Evolutionary conservation across 441 rosid species (phyloP), one percentile per base, ranked within the genome.

Genomic region (Theobroma grandiflorum): DNA sequence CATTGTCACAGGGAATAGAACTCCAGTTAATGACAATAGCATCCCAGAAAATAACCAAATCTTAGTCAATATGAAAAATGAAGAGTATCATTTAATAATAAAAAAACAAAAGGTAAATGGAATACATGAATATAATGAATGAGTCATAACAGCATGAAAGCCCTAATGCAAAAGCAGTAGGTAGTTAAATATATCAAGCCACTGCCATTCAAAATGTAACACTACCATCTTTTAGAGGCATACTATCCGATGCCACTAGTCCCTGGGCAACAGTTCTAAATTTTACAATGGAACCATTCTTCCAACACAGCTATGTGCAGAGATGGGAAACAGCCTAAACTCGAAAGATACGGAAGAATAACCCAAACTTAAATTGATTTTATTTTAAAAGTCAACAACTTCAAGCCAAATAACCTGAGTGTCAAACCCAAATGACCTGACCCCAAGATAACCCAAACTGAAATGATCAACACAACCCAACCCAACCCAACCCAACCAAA

Each of bases 1-100:
- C 76, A 83, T 35, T 81, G 70, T 40, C 43, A 72, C 3, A 67
- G 72, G 53, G 75, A 59, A 38, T 52, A 83, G n/a, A 66, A 42
- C 57, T 61, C 49, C 5, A 53, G 43, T 52, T 31, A 45, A 78
- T 14, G 33, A 37, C 35, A 38, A 40, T 74, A 9, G 6, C 50
- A 63, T 76, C 58, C 22, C 22, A 38, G 31, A 61, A 43, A 45
- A 55, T 61, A 62, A 35, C 61, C 52, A 68, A 22, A 22, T 15
- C 43, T 68, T 68, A 68, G 55, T 22, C 11, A 11, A 68, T 37
- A 45, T 12, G 52, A 45, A 68, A 66, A 68, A 45, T 12, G 9
- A 68, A 45, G 37, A 55, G 53, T 2, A 10, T 15, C 16, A 10
- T 37, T 37, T 31, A 18, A n/a, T 22, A 63, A 33, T 6, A 11